Conservation (phyloP, 306 rosid genomes). For the Gastrolobium villosum region DNA sequence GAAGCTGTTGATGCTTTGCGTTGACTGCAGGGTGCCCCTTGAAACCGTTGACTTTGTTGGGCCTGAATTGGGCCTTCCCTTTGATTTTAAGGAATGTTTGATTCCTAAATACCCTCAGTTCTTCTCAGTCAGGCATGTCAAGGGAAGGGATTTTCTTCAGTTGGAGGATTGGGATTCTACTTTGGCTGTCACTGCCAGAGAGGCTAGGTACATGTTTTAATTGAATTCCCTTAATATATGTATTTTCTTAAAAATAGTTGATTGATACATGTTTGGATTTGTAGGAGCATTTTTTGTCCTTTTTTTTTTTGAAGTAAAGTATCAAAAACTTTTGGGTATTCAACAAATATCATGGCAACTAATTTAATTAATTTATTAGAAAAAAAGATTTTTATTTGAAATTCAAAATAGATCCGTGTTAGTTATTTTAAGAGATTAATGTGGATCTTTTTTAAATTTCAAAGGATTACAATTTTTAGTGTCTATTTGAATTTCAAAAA, state of each 20-base stretch:
- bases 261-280: not conserved
- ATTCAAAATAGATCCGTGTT: too few relatives aligned
- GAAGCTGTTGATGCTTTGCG: constrained; percentile 80
- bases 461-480: too few relatives aligned
- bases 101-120: constrained; percentile 68
- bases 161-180: constrained; percentile 89
- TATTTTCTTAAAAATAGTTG: not conserved
- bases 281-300: not conserved
- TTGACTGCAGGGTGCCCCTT: constrained; percentile 71
- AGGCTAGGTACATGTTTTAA: constrained; percentile 44
- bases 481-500: too few relatives aligned
- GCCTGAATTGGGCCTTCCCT: constrained; percentile 70
- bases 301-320: too few relatives aligned
- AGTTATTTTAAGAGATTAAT: too few relatives aligned
- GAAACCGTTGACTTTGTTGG: constrained; percentile 67
- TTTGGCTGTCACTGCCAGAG: constrained; percentile 70
- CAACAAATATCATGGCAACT: too few relatives aligned
- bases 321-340: too few relatives aligned
- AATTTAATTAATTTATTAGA: too few relatives aligned
- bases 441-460: too few relatives aligned
- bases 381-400: too few relatives aligned
- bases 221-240: not conserved
- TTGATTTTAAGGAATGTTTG: constrained; percentile 53
- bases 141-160: constrained; percentile 62
- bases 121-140: constrained; percentile 62